These are phyloP conservation scores for Drechslera avenae DNA, from an alignment of 2,329 filamentous ascomycete species.

Conservation along the genomic window DNA sequence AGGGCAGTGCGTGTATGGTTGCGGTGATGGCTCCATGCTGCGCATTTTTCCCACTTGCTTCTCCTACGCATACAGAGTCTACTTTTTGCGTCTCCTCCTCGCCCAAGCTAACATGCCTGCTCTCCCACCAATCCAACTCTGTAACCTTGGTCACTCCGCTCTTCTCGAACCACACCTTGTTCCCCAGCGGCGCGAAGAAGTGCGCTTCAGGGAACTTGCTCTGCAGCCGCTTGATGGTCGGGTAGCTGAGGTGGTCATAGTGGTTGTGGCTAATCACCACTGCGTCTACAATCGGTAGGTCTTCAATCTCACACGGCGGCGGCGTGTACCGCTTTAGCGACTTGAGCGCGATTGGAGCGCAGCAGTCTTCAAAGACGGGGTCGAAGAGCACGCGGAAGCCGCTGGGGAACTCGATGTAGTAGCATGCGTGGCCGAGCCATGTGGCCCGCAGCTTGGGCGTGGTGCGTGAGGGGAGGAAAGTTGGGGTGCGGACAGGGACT, in stretches of 20 bases:
- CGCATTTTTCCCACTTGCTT: conserved; percentile 2
- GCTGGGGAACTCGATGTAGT: conserved; percentile 85
- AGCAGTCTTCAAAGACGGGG: conserved; percentile 88
- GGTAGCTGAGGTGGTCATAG: conserved; percentile 87
- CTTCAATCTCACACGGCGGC: conserved; percentile 74
- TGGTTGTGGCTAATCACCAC: conserved; percentile 86
- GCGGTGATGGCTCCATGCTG: conserved; percentile 65
- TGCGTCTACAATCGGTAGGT: conserved; percentile 77
- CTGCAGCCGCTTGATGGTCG: conserved; percentile 72
- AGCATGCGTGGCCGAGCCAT: conserved; percentile 95
- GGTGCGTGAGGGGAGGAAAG: conserved; percentile 67
- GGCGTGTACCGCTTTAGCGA: conserved; percentile 80
- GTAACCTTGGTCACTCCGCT: conserved; percentile 76
- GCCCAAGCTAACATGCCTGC: conserved; percentile 71
- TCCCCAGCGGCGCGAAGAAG: conserved; percentile 85
- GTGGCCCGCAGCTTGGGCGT: conserved; percentile 75
- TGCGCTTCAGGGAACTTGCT: conserved; percentile 76
- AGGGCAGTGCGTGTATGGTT: conserved; percentile 77
- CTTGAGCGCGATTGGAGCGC: conserved; percentile 73
- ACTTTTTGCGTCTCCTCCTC: too few relatives aligned
- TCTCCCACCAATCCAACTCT: conserved; percentile 95
- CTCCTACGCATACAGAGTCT: too few relatives aligned
- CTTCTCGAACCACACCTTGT: conserved; percentile 79
- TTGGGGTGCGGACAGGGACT: conserved; percentile 68
- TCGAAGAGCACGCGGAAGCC: conserved; percentile 91